A percentile compares a stretch with the other conserved stretches of the same genome.
phyloP scores from a whole-genome alignment of 1,139 yeast genomes.

The Candida sp. region DNA sequence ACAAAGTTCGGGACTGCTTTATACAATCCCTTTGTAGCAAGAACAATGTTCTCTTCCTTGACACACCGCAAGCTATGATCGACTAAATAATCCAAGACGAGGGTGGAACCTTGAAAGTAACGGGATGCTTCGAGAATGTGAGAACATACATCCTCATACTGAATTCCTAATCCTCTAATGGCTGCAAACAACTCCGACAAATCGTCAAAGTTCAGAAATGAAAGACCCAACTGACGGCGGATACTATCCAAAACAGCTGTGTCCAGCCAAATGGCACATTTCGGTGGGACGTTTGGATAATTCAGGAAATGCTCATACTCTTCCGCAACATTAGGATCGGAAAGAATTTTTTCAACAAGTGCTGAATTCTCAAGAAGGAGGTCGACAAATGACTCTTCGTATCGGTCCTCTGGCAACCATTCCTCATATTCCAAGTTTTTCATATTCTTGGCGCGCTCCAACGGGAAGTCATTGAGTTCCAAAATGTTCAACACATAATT shows the following conservation, averaged over 20 bases:
- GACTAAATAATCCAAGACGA: conserved; percentile 12
- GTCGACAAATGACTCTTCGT: too few species aligned
- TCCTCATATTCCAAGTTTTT: too few species aligned
- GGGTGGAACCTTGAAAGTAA: conserved; percentile 13
- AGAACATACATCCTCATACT: neutral
- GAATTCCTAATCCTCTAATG: neutral
- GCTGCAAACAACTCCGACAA: neutral
- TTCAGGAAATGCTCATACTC: conserved; percentile 12
- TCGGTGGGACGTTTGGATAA: neutral
- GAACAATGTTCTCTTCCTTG: too few species aligned
- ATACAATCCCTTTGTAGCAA: too few species aligned
- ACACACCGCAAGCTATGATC: too few species aligned
- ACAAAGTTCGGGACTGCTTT: too few species aligned
- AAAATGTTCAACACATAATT: neutral
- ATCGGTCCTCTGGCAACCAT: too few species aligned
- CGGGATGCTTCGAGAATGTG: conserved; percentile 6
- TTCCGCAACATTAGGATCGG: conserved; percentile 11
- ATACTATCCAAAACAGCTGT: too few species aligned
- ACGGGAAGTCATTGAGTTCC: neutral
- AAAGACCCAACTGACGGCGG: too few species aligned
- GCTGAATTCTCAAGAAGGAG: neutral
- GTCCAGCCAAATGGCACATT: neutral
- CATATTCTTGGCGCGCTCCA: too few species aligned
- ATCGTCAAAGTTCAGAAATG: too few species aligned
- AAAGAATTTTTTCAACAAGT: conserved; percentile 4